phyloP scores from a whole-genome alignment of 2,329 filamentous ascomycete species.

The Cordyceps fumosorosea region DNA sequence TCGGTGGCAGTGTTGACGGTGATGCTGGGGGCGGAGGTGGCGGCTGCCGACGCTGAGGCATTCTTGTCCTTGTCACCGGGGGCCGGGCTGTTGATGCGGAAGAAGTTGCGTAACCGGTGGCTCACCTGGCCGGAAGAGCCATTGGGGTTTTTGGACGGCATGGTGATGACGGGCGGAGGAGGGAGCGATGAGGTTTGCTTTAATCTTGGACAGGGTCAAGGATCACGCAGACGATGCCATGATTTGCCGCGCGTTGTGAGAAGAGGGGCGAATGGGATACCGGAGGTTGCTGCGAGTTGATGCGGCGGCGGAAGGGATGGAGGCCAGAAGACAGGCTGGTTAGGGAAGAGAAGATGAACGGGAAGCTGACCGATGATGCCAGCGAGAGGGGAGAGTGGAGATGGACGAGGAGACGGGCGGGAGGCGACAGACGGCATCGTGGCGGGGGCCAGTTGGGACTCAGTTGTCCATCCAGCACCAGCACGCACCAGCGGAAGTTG shows the following conservation, averaged over 20 bases:
- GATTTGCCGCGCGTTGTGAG: background rate
- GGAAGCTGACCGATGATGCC: slow-evolving; percentile 2
- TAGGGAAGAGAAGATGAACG: slow-evolving; percentile 12
- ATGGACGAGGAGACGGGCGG: background rate
- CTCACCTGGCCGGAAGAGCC: slow-evolving; percentile 53
- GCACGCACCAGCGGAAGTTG: background rate
- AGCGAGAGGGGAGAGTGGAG: slow-evolving; percentile 11
- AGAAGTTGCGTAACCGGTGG: slow-evolving; percentile 64
- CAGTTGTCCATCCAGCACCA: too few relatives aligned
- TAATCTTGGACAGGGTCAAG: slow-evolving; percentile 7
- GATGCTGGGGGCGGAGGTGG: slow-evolving; percentile 7
- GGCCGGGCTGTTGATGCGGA: slow-evolving; percentile 54
- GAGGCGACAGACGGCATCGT: background rate
- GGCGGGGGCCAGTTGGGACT: too few relatives aligned
- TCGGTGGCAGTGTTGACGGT: slow-evolving; percentile 13
- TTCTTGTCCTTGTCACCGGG: slow-evolving; percentile 42
- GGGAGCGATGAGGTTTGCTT: slow-evolving; percentile 14
- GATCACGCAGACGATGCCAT: slow-evolving; percentile 7
- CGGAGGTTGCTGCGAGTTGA: background rate
- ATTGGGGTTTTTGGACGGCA: slow-evolving; percentile 49
- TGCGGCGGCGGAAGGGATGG: background rate
- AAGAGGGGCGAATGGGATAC: background rate
- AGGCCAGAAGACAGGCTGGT: background rate
- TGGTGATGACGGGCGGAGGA: slow-evolving; percentile 21
- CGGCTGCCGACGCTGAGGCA: slow-evolving; percentile 45